Evolutionary conservation across 1,284 basidiomycete species (phyloP).

Genomic region (Trametes hirsuta): DNA sequence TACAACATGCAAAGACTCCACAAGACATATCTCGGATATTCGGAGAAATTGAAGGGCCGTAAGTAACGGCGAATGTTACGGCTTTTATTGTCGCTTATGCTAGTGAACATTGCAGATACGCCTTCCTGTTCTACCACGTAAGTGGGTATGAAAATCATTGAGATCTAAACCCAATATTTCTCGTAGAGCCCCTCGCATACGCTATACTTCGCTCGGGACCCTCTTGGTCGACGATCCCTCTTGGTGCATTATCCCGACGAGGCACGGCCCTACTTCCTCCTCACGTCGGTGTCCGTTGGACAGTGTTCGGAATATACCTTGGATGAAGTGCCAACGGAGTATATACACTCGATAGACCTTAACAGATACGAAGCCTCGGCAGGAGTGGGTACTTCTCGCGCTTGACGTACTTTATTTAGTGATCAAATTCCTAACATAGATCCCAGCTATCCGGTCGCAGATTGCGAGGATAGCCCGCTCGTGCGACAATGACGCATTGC

Average conservation of each 20-base stretch:
- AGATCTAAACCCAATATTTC: neutral
- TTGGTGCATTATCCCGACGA: slow-evolving; percentile 64
- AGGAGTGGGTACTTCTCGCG: slow-evolving; percentile 3
- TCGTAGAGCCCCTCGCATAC: neutral
- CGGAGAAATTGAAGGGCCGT: slow-evolving; percentile 84
- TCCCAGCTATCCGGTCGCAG: neutral
- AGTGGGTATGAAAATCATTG: slow-evolving; percentile 5
- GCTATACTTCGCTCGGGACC: slow-evolving; percentile 72
- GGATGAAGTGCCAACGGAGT: slow-evolving; percentile 66
- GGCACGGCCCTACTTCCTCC: slow-evolving; percentile 54
- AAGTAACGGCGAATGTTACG: slow-evolving; percentile 39
- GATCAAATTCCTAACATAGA: neutral
- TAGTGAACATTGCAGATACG: slow-evolving; percentile 61
- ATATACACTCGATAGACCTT: slow-evolving; percentile 59
- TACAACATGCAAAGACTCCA: slow-evolving; percentile 45
- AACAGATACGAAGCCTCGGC: slow-evolving; percentile 21
- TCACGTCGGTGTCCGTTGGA: slow-evolving; percentile 71
- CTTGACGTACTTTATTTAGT: neutral
- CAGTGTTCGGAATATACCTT: slow-evolving; percentile 45
- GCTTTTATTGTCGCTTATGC: neutral
- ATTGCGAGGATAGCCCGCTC: slow-evolving; percentile 2
- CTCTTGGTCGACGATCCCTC: slow-evolving; percentile 89
- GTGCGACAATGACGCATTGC: neutral
- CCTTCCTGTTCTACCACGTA: slow-evolving; percentile 82
- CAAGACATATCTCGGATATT: slow-evolving; percentile 57